Base-by-base conservation (phyloP, 306 rosid species). In the Luffa aegyptiaca region DNA sequence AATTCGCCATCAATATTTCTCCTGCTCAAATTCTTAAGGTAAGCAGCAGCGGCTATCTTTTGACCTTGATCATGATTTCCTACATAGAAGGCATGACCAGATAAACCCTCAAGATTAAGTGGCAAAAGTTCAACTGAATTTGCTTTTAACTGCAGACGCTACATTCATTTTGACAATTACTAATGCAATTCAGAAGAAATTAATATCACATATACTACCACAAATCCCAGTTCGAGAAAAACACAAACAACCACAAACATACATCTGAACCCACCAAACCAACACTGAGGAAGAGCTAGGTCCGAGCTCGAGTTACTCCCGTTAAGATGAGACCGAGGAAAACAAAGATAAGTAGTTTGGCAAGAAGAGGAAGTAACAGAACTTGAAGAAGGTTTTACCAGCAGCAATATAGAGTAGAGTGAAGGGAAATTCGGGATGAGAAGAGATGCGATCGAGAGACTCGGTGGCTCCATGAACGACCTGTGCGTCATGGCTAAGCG, bases 1-100 rank as follows among this genome's bases (percentile, higher is more conserved):
- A 12, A 36, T 14, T 87, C 87, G 14, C 79, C 84, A 45, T 88
- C 93, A 18, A 88, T 70, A 51, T 81, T 90, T 16, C 91, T 85
- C 62, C 95, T 87, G 2, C 93, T 84, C 83, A 91, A 88, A 66
- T 91, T 93, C 81, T 93, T 93, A 35, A 93, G 88, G 84, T 91
- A 93, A 0, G 97, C 80, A 5, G 97, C 95, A 53, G 95, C 98
- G 51, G 98, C 88, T 44, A 91, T 59, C 82, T 83, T 90, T 79
- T 62, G 87, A 77, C 95, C 98, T 80, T 89, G 88, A 82, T 84
- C 84, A 79, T 89, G 90, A 46, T 85, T 92, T 39, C 87, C 98
- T 93, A 80, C 35, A 51, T n/a, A 21, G 8, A 45, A 48, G 26
- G 57, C 6, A 71, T 35, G 76, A 39, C 56, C 35, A 55, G 12